Percentiles rank a stretch among this genome's conserved stretches.
phyloP scores from a whole-genome alignment of 345 rosid species.

The Hibiscus tridactylites region DNA sequence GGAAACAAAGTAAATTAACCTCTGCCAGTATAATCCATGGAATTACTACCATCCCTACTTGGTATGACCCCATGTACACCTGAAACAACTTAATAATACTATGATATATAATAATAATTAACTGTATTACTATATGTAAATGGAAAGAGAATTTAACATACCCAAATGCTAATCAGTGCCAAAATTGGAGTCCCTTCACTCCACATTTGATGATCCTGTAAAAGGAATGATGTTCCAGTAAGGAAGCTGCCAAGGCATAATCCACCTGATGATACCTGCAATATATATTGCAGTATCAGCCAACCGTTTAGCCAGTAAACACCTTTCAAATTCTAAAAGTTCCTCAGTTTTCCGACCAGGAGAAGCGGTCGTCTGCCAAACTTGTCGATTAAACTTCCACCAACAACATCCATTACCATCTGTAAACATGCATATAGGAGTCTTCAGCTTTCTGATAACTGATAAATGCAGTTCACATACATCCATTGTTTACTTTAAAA shows the following conservation, averaged over 20 bases:
- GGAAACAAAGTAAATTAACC: background rate
- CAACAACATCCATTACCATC: background rate
- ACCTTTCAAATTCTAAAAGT: background rate
- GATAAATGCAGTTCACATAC: background rate
- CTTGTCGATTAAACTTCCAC: background rate
- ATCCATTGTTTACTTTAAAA: background rate
- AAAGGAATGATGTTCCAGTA: too few species aligned
- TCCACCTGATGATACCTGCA: background rate
- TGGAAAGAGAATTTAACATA: background rate
- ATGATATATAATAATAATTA: too few species aligned
- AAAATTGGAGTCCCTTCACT: background rate
- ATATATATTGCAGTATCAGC: background rate
- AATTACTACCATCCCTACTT: background rate
- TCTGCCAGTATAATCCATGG: constrained; percentile 2
- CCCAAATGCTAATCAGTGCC: constrained; percentile 2
- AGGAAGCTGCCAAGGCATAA: too few species aligned
- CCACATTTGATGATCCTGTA: background rate
- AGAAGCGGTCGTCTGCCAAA: background rate
- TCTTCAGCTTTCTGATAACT: background rate
- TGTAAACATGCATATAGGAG: background rate
- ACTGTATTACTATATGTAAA: too few species aligned
- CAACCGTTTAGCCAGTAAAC: background rate
- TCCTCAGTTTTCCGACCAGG: background rate
- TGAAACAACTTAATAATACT: background rate
- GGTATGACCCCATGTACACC: constrained; percentile 6